Conservation (phyloP, 768 basidiomycete species). For the Auriscalpium orientale region DNA sequence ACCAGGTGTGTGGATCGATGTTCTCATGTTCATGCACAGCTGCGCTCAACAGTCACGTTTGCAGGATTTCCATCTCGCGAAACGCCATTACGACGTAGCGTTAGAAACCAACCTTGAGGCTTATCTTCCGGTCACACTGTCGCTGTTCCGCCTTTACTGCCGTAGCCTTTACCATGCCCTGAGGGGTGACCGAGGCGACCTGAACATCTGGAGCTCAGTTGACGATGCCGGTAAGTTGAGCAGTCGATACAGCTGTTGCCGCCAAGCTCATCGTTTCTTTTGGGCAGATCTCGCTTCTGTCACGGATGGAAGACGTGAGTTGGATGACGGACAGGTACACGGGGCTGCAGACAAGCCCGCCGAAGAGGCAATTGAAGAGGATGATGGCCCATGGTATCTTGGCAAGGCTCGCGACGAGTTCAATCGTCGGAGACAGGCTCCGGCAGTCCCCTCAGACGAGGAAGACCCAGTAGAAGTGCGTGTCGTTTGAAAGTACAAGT, state of each 20-base stretch:
- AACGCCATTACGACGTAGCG: conserved; percentile 89
- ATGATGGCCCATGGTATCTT: conserved; percentile 72
- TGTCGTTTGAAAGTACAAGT: background rate
- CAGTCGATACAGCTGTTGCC: background rate
- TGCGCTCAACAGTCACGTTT: background rate
- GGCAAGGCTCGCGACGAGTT: conserved; percentile 80
- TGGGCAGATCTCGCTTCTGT: background rate
- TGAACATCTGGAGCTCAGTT: conserved; percentile 59
- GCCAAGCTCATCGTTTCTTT: too few species aligned
- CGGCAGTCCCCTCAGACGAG: conserved; percentile 40
- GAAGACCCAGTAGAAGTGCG: conserved; percentile 67
- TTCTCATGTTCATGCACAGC: background rate
- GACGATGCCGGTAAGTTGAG: conserved; percentile 35
- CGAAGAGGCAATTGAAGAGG: conserved; percentile 27
- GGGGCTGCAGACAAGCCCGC: background rate
- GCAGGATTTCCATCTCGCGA: conserved; percentile 94
- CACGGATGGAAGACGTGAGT: conserved; percentile 6
- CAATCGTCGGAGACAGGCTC: conserved; percentile 42
- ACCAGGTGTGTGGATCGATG: conserved; percentile 46
- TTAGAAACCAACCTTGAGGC: conserved; percentile 85
- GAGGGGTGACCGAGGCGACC: conserved; percentile 51
- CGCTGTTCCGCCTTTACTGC: conserved; percentile 72
- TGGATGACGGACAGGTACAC: conserved; percentile 5
- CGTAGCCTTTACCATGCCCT: conserved; percentile 77
- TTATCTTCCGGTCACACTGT: conserved; percentile 79